Base-by-base conservation (phyloP, 2,329 filamentous ascomycete species). In the Dissoconium aciculare region DNA sequence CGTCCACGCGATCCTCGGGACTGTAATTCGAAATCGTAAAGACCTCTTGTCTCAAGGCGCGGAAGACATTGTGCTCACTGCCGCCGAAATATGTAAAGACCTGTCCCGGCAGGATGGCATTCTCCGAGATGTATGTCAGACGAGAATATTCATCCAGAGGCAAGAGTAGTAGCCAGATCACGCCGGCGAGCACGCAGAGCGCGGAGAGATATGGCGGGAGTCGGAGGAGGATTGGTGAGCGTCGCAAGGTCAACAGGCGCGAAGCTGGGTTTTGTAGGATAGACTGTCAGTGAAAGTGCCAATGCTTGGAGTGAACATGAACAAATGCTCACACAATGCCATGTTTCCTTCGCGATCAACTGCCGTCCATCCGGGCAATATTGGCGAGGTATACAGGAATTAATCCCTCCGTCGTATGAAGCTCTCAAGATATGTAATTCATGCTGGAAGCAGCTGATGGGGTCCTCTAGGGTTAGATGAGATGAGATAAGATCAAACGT, bases 61-160 rank as follows among this genome's bases (percentile, higher is more conserved):
- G 71, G 50, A 95, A 85, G 41, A 95, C 72, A 55, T 94, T 80
- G 61, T 95, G 85, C 53, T 98, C 89, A 55, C 83, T 93, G 11
- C 89, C 89, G 5, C 81, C 77, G 52, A 98, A 98, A 57, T 98
- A 98, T 2, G 89, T 93, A 59, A 95, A 87, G 5, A 95, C 89
- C 57, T 98, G 89, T 2, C 85, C 89, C 0, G 89, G 89, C 10
- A 98, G 64, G 17, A 98, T 72, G 8, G 89, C 89, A 54, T 98
- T 98, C 56, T 98, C 89, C 26, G 87, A 95, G 35, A 98, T 89
- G 56, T 98, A 98, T 1, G 87, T 98, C 37, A 71, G 69, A 42
- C 89, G 74, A 30, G 84, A 93, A 61, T 95, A 93, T 43, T 85
- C 71, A 56, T 95, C 71, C 31, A 95, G 67, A 3, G 89, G 89